phyloP scores from a whole-genome alignment of 257 asterid genomes.

The Lycium barbarum region DNA sequence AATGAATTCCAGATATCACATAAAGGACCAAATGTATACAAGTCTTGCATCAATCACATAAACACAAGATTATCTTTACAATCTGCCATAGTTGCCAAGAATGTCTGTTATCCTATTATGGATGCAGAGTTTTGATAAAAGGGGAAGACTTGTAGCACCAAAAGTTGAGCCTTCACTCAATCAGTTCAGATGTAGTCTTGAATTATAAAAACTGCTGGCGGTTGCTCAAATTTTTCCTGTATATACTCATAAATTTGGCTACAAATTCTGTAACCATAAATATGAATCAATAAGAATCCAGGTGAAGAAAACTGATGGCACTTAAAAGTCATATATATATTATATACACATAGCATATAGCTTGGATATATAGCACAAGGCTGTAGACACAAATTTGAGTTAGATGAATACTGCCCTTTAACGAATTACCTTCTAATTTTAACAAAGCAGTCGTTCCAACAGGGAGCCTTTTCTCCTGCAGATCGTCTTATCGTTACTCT shows the following conservation, averaged over 20 bases:
- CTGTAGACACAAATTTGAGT: neutral
- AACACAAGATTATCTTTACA: neutral
- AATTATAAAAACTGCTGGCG: constrained; percentile 43
- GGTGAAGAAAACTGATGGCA: neutral
- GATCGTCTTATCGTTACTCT: constrained; percentile 27
- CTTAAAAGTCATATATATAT: neutral
- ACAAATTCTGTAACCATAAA: constrained; percentile 64
- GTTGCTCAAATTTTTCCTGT: constrained; percentile 55
- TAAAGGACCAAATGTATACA: neutral
- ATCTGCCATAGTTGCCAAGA: neutral
- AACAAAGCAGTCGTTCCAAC: constrained; percentile 67
- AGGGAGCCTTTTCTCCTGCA: constrained; percentile 90
- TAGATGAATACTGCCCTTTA: neutral
- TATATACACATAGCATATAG: neutral
- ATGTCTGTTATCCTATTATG: neutral
- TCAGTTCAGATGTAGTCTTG: neutral
- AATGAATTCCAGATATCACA: neutral
- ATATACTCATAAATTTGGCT: constrained; percentile 81
- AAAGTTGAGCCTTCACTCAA: constrained; percentile 23
- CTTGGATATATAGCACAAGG: neutral
- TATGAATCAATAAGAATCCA: neutral
- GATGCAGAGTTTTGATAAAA: neutral
- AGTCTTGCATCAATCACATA: neutral
- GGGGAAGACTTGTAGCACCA: neutral
- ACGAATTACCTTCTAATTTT: constrained; percentile 63